Evolutionary conservation across 495 filamentous ascomycete genomes (phyloP).

Genomic region (Gamarada debralockiae): DNA sequence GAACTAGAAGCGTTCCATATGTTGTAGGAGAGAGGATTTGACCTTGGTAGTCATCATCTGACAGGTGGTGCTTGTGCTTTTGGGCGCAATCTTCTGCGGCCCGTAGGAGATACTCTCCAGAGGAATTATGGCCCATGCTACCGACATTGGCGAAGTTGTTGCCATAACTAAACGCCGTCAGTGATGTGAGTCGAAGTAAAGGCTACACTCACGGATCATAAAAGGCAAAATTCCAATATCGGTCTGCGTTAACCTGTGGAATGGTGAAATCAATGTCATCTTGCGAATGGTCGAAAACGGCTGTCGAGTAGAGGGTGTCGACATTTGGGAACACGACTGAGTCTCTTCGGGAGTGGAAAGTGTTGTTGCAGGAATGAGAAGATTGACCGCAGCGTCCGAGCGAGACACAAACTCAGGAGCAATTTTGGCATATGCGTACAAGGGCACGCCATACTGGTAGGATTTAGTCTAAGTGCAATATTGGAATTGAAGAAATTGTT

Average conservation of each 20-base stretch:
- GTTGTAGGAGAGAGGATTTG: constrained; percentile 1
- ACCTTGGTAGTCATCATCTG: constrained; percentile 2
- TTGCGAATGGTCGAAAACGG: constrained; percentile 1
- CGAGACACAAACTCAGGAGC: background rate
- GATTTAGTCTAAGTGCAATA: too few relatives aligned
- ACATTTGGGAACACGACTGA: background rate
- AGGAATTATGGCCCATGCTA: background rate
- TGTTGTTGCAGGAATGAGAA: background rate
- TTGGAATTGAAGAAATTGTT: too few relatives aligned
- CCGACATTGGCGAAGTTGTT: constrained; percentile 1
- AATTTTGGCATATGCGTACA: background rate
- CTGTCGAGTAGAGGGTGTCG: constrained; percentile 3
- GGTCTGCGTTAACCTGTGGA: background rate
- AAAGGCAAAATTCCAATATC: constrained; percentile 6
- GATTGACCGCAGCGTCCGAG: background rate
- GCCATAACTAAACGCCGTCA: constrained; percentile 1
- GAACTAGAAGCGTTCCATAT: background rate
- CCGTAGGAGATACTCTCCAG: constrained; percentile 2
- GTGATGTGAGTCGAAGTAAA: background rate
- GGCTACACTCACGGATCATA: constrained; percentile 1
- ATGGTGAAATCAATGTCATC: background rate
- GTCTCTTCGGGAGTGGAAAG: background rate
- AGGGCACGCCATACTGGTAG: too few relatives aligned
- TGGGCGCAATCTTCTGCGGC: background rate
- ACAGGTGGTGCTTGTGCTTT: background rate